Evolutionary conservation across 345 rosid species (phyloP), one percentile per base, ranked within the genome.

Genomic region (Rhodamnia argentea): DNA sequence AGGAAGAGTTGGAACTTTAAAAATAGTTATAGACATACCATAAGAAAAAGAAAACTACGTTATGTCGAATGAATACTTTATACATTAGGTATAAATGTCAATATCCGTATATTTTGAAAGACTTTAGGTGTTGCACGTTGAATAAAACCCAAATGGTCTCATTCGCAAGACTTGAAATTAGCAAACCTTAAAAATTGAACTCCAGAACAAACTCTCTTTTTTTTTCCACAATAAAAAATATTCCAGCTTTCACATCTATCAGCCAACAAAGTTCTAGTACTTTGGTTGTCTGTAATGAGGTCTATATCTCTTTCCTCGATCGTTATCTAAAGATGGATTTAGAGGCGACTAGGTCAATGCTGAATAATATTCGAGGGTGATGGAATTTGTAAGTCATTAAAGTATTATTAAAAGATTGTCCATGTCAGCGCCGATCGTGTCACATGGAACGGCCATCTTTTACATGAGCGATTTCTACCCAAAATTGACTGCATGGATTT

Each of bases 201-300:
- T 27, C 40, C 20, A 27, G 27, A 60, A 60, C 5, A 60, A 13
- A 14, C 74, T 60, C 74, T 60, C 20, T 27, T 14, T 27, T 60
- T 24, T 26, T 60, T 60, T 60, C 74, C 74, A 27, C 40, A 7
- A 2, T 4, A 1, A 42, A 6, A 62, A 29, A 15, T 62, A 15
- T n/a, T 60, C 74, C 23, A 16, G 44, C 42, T 29, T 64, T 64
- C 76, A 64, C 76, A 64, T 64, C 16, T 32, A 32, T 29, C 44
- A 32, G 12, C 22, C 23, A 8, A 32, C 23, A 64, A 64, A 32
- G 76, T 29, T 70, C 44, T 16, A 16, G 24, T 8, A 64, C 76
- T 5, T 9, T 18, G 0, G 6, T 64, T 64, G 0, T 16, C 23
- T 64, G 76, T 16, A 16, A 10, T 16, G 0, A 64, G 24, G 76